Evolutionary conservation across 257 asterid genomes (phyloP).

Genomic region (Rehmannia glutinosa): DNA sequence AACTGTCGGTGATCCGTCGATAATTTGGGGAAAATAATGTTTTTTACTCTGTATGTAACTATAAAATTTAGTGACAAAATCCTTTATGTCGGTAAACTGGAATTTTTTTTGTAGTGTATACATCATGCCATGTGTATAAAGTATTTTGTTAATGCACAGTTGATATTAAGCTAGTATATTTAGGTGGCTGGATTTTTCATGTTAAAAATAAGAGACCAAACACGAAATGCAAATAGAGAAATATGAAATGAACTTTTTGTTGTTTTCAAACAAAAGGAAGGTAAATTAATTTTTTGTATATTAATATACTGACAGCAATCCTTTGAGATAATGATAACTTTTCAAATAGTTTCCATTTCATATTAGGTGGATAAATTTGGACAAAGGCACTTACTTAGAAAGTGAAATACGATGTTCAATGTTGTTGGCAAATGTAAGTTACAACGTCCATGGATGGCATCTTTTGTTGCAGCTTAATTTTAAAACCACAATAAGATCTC

Average conservation of each 20-base stretch:
- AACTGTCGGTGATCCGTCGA: too few relatives aligned
- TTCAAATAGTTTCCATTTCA: background rate
- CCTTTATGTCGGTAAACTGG: too few relatives aligned
- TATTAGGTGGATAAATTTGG: background rate
- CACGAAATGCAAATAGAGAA: too few relatives aligned
- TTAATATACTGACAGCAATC: background rate
- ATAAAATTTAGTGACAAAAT: too few relatives aligned
- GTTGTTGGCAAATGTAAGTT: background rate
- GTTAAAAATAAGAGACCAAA: too few relatives aligned
- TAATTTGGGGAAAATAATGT: too few relatives aligned
- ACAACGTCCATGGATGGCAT: background rate
- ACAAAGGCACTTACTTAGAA: background rate
- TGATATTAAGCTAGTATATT: too few relatives aligned
- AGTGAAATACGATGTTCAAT: background rate
- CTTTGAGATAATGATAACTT: background rate
- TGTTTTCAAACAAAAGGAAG: background rate
- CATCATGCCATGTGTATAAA: too few relatives aligned
- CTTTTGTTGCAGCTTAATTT: constrained; percentile 5
- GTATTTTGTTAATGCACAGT: too few relatives aligned
- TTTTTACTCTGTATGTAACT: too few relatives aligned
- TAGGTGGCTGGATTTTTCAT: too few relatives aligned
- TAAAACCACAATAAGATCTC: background rate
- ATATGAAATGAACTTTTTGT: background rate
- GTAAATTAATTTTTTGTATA: background rate
- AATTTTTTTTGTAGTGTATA: too few relatives aligned